Base-by-base conservation (phyloP, 495 filamentous ascomycete genomes). In the Penicillium bialowiezense region DNA sequence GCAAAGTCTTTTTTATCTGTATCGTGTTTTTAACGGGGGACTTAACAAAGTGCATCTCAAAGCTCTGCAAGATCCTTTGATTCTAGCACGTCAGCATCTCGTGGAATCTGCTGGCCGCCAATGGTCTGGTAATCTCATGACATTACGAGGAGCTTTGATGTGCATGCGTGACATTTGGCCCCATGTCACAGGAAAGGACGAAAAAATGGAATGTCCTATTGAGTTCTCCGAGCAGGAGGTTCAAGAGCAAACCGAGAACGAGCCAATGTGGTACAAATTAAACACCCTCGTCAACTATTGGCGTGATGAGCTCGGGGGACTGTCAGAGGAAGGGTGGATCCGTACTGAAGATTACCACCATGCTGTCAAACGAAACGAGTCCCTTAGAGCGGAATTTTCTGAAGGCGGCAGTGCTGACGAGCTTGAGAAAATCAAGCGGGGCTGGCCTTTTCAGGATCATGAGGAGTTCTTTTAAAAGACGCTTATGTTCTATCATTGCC, bases 91-190 rank as follows among this genome's bases (percentile, higher is more conserved):
- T 33, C 62, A 63, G 44, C 42, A 63, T 32, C 41, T 66, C 3
- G 57, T 66, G 7, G 60, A 66, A 44, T 37, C 42, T 20, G 57
- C 60, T 9, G 60, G 60, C 39, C 54, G 60, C 15, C 52, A 59
- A 28, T 63, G 63, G 63, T 41, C 36, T 32, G 63, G 63, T 2
- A 58, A 63, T 34, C 40, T 54, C 19, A 57, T 63, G 20, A 55
- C 54, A 6, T 38, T 63, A 12, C 51, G 54, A 46, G 63, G 56
- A 14, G 52, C 50, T 19, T 24, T 39, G 10, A 24, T 39, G 0
- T 19, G 37, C 20, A 39, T 39, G 17, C 32, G 48, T 34, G 46
- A 55, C 4, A 29, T 57, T 19, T 67, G 60, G 60, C 20, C 41
- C 14, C 52, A 63, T 37, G 15, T 60, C 17, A n/a, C n/a, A n/a